These are phyloP conservation scores for Terana coerulea DNA, from an alignment of 768 basidiomycete genomes.

Conservation along the genomic window DNA sequence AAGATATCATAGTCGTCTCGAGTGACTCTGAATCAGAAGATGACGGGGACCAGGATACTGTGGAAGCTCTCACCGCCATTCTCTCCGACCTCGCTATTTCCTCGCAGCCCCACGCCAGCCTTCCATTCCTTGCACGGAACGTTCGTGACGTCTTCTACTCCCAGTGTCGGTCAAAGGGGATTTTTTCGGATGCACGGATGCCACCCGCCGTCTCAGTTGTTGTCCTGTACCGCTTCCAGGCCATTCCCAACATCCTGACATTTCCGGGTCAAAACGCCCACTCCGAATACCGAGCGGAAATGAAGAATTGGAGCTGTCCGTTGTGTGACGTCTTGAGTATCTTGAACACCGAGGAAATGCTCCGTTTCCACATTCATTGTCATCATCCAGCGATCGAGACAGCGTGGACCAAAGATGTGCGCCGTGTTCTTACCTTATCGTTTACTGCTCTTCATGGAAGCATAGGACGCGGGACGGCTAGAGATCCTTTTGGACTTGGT, in stretches of 20 bases:
- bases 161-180: slow-evolving; percentile 36
- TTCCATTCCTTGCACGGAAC: slow-evolving; percentile 58
- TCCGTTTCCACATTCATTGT: slow-evolving; percentile 45
- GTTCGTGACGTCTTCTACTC: slow-evolving; percentile 44
- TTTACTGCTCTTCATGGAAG: no score
- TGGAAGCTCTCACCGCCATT: no score
- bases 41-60: slow-evolving; percentile 5
- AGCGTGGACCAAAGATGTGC: slow-evolving; percentile 34
- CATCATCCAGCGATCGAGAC: slow-evolving; percentile 42
- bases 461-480: no score
- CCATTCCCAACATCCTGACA: slow-evolving; percentile 4
- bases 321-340: slow-evolving; percentile 45
- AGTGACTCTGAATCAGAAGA: slow-evolving; percentile 12
- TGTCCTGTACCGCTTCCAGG: slow-evolving; percentile 22
- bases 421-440: no score
- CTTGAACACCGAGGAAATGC: slow-evolving; percentile 40
- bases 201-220: slow-evolving; percentile 18
- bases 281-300: slow-evolving; percentile 12
- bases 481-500: no score
- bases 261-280: background rate
- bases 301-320: slow-evolving; percentile 44
- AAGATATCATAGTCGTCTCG: slow-evolving; percentile 8
- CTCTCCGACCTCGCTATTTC: no score
- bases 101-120: slow-evolving; percentile 6
- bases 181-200: slow-evolving; percentile 30